Evolutionary conservation across 1,284 basidiomycete species (phyloP).

Genomic region (Rhodotorula sp.): DNA sequence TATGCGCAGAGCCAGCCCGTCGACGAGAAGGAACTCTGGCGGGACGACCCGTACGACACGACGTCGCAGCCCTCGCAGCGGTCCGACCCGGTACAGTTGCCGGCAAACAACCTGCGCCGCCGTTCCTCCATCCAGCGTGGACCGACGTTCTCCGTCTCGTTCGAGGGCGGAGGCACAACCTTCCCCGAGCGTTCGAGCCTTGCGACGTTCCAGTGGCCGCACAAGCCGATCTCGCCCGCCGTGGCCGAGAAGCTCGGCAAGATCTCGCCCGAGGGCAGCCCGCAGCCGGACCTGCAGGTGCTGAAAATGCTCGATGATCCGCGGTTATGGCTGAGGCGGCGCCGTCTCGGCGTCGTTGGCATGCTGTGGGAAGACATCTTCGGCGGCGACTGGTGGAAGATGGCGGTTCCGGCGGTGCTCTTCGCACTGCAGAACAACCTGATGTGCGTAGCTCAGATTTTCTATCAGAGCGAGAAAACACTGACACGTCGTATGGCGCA

Average conservation of each 20-base stretch:
- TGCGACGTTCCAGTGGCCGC: constrained; percentile 34
- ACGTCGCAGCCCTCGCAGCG: not conserved
- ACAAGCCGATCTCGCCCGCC: constrained; percentile 29
- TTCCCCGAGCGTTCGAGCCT: constrained; percentile 29
- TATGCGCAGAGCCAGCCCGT: constrained; percentile 17
- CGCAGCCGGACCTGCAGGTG: constrained; percentile 15
- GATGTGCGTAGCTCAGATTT: constrained; percentile 32
- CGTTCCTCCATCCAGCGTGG: constrained; percentile 20
- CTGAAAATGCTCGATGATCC: constrained; percentile 33
- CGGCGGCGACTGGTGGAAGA: constrained; percentile 41
- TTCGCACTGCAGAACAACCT: constrained; percentile 51
- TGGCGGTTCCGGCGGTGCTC: constrained; percentile 48
- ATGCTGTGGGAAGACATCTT: constrained; percentile 42
- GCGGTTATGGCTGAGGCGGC: constrained; percentile 26
- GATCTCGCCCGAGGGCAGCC: constrained; percentile 19
- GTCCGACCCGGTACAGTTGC: not conserved
- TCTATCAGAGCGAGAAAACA: rapidly evolving
- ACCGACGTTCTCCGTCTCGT: constrained; percentile 11
- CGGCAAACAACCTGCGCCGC: constrained; percentile 16
- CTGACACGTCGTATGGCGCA: not conserved
- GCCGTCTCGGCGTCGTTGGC: constrained; percentile 23
- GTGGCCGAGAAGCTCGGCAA: constrained; percentile 30
- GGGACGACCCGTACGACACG: constrained; percentile 29
- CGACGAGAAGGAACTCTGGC: constrained; percentile 24
- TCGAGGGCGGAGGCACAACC: constrained; percentile 7